These are phyloP conservation scores for Solanum pennellii DNA, from an alignment of 257 asterid genomes.

Conservation along the genomic window DNA sequence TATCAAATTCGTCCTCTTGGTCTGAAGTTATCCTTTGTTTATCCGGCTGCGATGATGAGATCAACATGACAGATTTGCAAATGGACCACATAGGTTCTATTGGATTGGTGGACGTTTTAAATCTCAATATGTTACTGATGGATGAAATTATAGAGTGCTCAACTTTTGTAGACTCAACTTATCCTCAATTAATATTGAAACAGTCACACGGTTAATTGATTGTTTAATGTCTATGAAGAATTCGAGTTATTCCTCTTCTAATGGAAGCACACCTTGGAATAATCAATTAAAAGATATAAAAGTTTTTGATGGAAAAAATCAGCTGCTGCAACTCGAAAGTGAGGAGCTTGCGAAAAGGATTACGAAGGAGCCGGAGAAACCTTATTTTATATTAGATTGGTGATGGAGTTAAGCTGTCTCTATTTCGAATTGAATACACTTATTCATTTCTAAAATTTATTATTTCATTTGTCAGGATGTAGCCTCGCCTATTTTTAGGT, in stretches of 20 bases:
- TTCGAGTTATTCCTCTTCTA: neutral
- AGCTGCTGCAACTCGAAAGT: too few relatives aligned
- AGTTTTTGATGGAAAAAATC: neutral
- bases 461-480: too few relatives aligned
- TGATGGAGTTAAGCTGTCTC: neutral
- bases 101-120: neutral
- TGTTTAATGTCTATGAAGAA: neutral
- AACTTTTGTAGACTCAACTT: neutral
- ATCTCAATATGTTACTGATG: neutral
- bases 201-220: neutral
- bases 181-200: neutral
- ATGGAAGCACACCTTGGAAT: neutral
- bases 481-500: too few relatives aligned
- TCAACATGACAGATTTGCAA: too few relatives aligned
- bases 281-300: neutral
- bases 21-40: neutral
- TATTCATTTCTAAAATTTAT: neutral
- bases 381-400: neutral
- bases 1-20: neutral
- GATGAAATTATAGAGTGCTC: neutral
- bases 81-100: too few relatives aligned
- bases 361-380: fast-evolving
- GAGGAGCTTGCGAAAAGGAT: too few relatives aligned
- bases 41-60: too few relatives aligned
- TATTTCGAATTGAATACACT: neutral